Conservation (phyloP, 1,284 basidiomycete genomes). For the Lentinus polychrous region DNA sequence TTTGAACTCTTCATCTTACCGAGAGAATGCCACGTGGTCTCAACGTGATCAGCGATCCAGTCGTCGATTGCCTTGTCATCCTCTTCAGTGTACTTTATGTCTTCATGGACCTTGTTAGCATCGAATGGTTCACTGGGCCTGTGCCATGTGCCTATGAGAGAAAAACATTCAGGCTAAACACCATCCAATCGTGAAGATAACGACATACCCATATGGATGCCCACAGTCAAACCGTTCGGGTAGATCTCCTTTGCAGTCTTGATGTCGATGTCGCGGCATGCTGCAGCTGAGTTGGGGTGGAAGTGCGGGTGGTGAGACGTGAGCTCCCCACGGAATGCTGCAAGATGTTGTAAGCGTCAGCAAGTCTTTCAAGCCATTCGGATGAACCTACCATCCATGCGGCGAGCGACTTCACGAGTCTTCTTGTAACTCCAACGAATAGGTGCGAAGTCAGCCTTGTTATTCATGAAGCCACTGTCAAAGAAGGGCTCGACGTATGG, state of each 20-base stretch:
- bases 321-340: constrained; percentile 63
- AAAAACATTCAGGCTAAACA: background rate
- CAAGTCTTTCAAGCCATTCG: background rate
- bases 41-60: constrained; percentile 62
- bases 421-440: constrained; percentile 74
- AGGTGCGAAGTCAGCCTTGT: constrained; percentile 71
- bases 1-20: constrained; percentile 30
- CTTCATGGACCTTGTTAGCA: constrained; percentile 52
- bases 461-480: constrained; percentile 70
- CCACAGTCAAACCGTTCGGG: constrained; percentile 57
- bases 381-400: constrained; percentile 52
- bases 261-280: constrained; percentile 56
- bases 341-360: background rate
- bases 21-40: constrained; percentile 72
- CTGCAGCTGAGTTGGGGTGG: constrained; percentile 62
- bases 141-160: constrained; percentile 46
- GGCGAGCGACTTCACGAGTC: constrained; percentile 62
- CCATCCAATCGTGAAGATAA: background rate
- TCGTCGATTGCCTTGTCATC: constrained; percentile 67
- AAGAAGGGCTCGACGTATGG: constrained; percentile 61
- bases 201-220: constrained; percentile 58
- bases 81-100: constrained; percentile 56
- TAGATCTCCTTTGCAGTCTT: constrained; percentile 57
- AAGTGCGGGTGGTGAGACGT: constrained; percentile 69
- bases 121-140: constrained; percentile 48